Evolutionary conservation across 2,329 filamentous ascomycete species (phyloP).

Genomic region (Dothiorella sarmentorum): DNA sequence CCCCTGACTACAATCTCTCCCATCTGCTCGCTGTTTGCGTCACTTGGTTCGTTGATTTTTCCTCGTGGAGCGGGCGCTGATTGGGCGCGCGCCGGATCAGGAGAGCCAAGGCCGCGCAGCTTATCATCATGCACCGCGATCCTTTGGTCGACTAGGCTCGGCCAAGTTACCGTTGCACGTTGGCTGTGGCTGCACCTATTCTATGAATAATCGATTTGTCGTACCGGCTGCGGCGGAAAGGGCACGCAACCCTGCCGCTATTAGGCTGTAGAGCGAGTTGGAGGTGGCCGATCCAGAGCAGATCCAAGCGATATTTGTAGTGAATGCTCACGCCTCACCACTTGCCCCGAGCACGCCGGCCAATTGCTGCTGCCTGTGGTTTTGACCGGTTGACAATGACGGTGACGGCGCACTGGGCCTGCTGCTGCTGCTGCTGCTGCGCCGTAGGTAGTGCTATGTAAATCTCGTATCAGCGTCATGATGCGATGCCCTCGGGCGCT

Average conservation of each 20-base stretch:
- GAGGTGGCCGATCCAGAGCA: slow-evolving; percentile 11
- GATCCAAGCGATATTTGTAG: slow-evolving; percentile 16
- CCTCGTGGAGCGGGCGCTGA: background rate
- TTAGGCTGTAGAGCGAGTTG: slow-evolving; percentile 17
- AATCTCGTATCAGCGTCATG: slow-evolving; percentile 16
- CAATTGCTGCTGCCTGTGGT: slow-evolving; percentile 10
- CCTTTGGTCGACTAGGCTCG: slow-evolving; percentile 15
- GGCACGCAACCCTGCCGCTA: slow-evolving; percentile 14
- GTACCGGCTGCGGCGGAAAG: slow-evolving; percentile 13
- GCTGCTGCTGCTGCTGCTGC: no score
- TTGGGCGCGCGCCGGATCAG: slow-evolving; percentile 5
- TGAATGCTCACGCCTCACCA: slow-evolving; percentile 6
- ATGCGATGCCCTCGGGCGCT: background rate
- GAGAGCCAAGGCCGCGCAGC: slow-evolving; percentile 12
- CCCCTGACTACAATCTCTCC: no score
- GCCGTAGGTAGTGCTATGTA: background rate
- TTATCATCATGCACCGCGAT: slow-evolving; percentile 17
- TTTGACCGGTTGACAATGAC: no score
- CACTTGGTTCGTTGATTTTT: slow-evolving; percentile 10
- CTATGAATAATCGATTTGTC: slow-evolving; percentile 17
- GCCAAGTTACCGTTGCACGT: slow-evolving; percentile 15
- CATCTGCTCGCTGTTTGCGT: background rate
- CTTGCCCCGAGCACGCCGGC: slow-evolving; percentile 2
- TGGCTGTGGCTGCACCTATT: slow-evolving; percentile 16
- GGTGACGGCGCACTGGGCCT: no score